Evolutionary conservation across 257 asterid genomes (phyloP), one percentile per base, ranked within the genome.

Genomic region (Leonotis leonurus): DNA sequence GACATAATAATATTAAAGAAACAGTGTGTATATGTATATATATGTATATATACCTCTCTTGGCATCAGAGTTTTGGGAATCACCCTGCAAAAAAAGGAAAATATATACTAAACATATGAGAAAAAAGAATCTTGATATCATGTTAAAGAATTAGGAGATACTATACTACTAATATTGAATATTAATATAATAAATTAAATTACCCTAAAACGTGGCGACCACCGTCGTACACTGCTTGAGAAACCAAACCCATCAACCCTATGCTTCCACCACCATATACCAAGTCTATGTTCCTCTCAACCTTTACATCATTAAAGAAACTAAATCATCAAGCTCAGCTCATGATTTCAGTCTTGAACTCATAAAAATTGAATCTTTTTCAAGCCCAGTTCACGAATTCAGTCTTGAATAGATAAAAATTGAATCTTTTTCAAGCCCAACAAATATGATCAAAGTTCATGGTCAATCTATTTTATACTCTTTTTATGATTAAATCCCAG

Each of bases 201-300:
- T 76, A 85, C 96, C 96, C 96, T 69, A 88, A 83, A 54, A 88
- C 96, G 75, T 88, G 96, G 76, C 96, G 85, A 24, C 96, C 96
- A 3, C 96, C 96, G 67, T 80, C 70, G 50, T 79, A 82, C 64
- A 88, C 96, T 52, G 96, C 87, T 78, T 81, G 89, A 51, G 96
- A 88, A 57, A 88, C 80, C 8, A 81, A 74, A 24, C 96, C 96
- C 96, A 88, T 88, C 75, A 88, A 75, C 40, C 96, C 96, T 35
- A 85, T 72, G 73, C 96, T 88, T 56, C 96, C 96, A 60, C 96
- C 96, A 41, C 96, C 96, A 71, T 88, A 88, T 16, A 88, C 94
- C 72, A 88, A 72, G 86, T 85, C 95, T 70, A 88, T 88, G 79
- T 81, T 85, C 83, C 93, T 85, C 66, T 83, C 96, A 70, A 88